Conservation (phyloP, 768 basidiomycete species). For the Trametes cubensis region DNA sequence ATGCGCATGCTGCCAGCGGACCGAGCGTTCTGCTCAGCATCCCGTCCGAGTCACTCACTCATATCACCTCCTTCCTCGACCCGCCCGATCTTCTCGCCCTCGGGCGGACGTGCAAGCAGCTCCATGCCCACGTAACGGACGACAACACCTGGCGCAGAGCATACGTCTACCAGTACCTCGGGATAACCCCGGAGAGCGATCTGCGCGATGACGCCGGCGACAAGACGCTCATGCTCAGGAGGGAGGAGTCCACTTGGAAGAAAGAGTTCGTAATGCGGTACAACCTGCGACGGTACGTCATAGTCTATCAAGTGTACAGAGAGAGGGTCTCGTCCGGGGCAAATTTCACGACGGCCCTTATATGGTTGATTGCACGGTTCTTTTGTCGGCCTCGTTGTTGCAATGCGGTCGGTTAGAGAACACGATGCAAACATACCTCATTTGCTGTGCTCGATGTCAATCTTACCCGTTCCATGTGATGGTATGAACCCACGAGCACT, state of each 20-base stretch:
- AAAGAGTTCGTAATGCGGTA: constrained; percentile 67
- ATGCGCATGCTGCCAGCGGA: constrained; percentile 27
- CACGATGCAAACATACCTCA: neutral
- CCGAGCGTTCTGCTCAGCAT: constrained; percentile 46
- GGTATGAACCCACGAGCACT: too few species aligned
- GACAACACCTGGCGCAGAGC: constrained; percentile 83
- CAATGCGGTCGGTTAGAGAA: constrained; percentile 8
- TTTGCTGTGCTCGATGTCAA: neutral
- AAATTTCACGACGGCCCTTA: neutral
- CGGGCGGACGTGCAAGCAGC: constrained; percentile 49
- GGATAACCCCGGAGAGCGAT: constrained; percentile 65
- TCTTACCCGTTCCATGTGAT: too few species aligned
- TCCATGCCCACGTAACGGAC: constrained; percentile 69
- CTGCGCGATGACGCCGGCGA: constrained; percentile 41
- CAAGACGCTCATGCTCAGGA: constrained; percentile 54
- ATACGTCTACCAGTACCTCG: constrained; percentile 68
- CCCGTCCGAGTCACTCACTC: constrained; percentile 74
- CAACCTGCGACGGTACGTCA: constrained; percentile 53
- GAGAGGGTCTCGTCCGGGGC: constrained; percentile 3
- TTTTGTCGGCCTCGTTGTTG: constrained; percentile 5
- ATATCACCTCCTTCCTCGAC: constrained; percentile 72
- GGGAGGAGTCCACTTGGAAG: constrained; percentile 65
- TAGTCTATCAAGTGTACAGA: neutral
- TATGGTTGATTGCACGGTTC: neutral
- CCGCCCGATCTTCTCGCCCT: constrained; percentile 65